phyloP scores from a whole-genome alignment of 192 early-diverging fungal species.

The Entomortierella parvispora region DNA sequence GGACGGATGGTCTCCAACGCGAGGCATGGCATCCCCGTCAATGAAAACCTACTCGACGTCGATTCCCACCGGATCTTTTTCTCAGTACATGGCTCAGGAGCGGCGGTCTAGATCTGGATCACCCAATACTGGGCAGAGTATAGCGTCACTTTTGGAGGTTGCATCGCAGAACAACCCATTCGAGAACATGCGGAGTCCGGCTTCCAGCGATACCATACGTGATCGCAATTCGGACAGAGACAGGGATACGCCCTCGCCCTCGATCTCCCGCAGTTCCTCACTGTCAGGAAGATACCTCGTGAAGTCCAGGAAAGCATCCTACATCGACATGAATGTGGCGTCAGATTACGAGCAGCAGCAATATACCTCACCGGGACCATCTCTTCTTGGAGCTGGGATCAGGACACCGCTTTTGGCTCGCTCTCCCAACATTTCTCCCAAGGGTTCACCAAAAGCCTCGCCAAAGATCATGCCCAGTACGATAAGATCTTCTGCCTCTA shows the following conservation, averaged over 20 bases:
- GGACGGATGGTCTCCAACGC: constrained; percentile 40
- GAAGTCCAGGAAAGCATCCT: constrained; percentile 47
- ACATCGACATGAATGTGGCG: constrained; percentile 42
- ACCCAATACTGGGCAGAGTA: constrained; percentile 40
- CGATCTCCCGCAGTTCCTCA: constrained; percentile 44
- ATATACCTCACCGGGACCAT: constrained; percentile 11
- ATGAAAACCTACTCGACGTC: constrained; percentile 52
- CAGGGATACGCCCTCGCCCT: constrained; percentile 45
- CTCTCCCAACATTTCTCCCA: constrained; percentile 48
- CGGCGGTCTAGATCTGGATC: constrained; percentile 36
- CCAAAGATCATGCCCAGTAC: constrained; percentile 39
- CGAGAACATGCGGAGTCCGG: constrained; percentile 44
- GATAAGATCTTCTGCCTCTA: constrained; percentile 43
- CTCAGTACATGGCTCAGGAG: constrained; percentile 46
- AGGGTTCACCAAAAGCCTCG: constrained; percentile 43
- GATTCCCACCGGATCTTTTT: constrained; percentile 48
- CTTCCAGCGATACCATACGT: constrained; percentile 24
- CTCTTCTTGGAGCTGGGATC: constrained; percentile 22
- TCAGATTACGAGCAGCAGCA: constrained; percentile 35
- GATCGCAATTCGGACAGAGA: constrained; percentile 46
- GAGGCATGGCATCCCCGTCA: constrained; percentile 35
- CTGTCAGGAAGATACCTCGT: constrained; percentile 47
- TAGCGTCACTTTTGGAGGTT: constrained; percentile 44
- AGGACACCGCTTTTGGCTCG: constrained; percentile 42
- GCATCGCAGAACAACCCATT: constrained; percentile 44